Conservation (phyloP, 441 rosid genomes). For the Jatropha podagrica region DNA sequence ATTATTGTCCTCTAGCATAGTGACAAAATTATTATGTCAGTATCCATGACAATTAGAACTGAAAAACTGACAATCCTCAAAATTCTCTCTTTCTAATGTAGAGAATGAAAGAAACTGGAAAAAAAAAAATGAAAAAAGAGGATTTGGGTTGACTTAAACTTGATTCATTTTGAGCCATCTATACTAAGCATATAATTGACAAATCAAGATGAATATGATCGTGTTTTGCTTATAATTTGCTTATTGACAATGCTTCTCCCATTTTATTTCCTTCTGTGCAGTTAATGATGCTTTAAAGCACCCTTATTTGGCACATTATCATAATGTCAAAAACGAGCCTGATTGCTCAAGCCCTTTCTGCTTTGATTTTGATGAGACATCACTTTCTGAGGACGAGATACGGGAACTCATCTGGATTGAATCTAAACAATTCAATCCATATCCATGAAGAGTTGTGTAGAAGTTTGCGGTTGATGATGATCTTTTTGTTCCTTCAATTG, state of each 20-base stretch:
- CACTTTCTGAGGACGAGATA: slow-evolving; percentile 82
- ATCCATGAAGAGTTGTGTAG: slow-evolving; percentile 32
- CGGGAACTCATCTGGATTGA: slow-evolving; percentile 90
- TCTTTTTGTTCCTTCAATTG: slow-evolving; percentile 35
- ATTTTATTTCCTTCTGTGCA: slow-evolving; percentile 31
- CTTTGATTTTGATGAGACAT: slow-evolving; percentile 89
- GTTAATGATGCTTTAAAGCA: slow-evolving; percentile 87
- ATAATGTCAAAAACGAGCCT: slow-evolving; percentile 88
- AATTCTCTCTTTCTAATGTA: too few species aligned
- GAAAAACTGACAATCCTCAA: too few species aligned
- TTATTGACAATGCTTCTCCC: not conserved
- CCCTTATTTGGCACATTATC: slow-evolving; percentile 82
- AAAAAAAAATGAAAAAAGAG: too few species aligned
- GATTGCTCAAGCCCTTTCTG: slow-evolving; percentile 72
- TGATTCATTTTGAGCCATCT: not conserved
- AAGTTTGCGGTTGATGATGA: slow-evolving; percentile 12
- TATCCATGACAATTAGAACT: too few species aligned
- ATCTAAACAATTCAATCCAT: slow-evolving; percentile 78
- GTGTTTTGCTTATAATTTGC: slow-evolving; percentile 25
- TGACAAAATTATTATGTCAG: too few species aligned
- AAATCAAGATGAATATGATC: not conserved
- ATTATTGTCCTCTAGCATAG: too few species aligned
- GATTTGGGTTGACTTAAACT: not conserved
- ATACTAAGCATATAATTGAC: not conserved
- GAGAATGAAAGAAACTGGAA: too few species aligned